Conservation (phyloP, 176 grass and related monocot species). For the Eremochloa ophiuroides region DNA sequence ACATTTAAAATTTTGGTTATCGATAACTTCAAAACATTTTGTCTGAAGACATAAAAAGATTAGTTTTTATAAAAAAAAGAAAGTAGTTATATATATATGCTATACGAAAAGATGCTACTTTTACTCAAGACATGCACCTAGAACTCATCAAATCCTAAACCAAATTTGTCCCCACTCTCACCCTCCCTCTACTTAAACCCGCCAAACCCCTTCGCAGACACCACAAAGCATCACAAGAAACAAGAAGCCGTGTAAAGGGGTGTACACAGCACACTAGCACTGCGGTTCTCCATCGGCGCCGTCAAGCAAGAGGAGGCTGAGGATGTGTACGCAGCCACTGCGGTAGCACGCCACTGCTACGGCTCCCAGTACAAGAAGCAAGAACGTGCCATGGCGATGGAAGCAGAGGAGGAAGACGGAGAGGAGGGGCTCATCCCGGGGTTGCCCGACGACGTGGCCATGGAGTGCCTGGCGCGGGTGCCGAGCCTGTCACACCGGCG, state of each 20-base stretch:
- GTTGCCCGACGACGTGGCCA: slow-evolving; percentile 52
- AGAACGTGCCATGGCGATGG: not conserved
- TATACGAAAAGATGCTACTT: not conserved
- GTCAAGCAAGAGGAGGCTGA: not conserved
- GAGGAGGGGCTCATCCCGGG: slow-evolving; percentile 38
- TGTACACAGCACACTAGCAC: not conserved
- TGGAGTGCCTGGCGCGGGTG: slow-evolving; percentile 57
- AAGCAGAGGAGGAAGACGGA: slow-evolving; percentile 1
- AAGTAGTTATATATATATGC: not conserved
- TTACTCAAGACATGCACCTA: not conserved
- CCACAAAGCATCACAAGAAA: not conserved
- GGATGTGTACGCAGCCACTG: not conserved
- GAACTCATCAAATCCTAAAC: not conserved
- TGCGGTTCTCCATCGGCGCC: not conserved
- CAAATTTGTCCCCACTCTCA: slow-evolving; percentile 3
- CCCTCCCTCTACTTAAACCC: slow-evolving; percentile 32
- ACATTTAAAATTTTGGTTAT: no score
- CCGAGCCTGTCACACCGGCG: slow-evolving; percentile 34
- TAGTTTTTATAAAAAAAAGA: not conserved
- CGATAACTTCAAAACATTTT: no score
- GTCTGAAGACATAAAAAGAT: no score
- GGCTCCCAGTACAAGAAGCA: not conserved
- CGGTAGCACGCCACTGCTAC: not conserved
- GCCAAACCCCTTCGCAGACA: not conserved
- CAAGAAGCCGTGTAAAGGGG: not conserved